phyloP scores from a whole-genome alignment of 2,329 filamentous ascomycete species.

The Talaromyces sp. region DNA sequence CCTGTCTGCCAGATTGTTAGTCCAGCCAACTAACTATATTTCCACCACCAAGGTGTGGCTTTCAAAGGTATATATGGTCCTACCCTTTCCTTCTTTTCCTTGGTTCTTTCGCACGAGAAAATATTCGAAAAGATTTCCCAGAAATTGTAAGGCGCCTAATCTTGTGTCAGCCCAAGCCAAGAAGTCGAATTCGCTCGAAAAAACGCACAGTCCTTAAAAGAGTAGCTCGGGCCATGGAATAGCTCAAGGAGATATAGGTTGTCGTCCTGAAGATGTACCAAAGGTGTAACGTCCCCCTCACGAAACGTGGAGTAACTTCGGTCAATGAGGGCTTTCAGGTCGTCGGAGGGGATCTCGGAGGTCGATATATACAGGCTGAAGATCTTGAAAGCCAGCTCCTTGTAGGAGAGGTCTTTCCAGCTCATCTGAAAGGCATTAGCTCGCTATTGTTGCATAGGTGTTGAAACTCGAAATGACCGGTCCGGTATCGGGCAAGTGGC shows the following conservation, averaged over 20 bases:
- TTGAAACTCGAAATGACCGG: not conserved
- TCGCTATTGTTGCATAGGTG: not conserved
- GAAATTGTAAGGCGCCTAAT: conserved; percentile 61
- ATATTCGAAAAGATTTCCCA: conserved; percentile 77
- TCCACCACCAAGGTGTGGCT: not conserved
- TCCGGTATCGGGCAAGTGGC: not conserved
- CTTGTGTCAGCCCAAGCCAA: not conserved
- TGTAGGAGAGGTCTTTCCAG: conserved; percentile 75
- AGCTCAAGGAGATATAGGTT: conserved; percentile 85
- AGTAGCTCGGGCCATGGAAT: conserved; percentile 92
- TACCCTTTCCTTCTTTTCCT: conserved; percentile 34
- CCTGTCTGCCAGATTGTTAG: conserved; percentile 40
- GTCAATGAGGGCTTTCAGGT: conserved; percentile 77
- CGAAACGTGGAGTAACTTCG: conserved; percentile 89
- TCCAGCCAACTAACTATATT: not conserved
- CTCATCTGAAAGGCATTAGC: conserved; percentile 32
- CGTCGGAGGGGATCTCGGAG: conserved; percentile 71
- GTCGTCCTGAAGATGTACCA: conserved; percentile 66
- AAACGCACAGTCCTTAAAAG: conserved; percentile 84
- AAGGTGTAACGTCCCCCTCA: conserved; percentile 68
- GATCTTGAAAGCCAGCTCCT: conserved; percentile 77
- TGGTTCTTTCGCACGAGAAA: conserved; percentile 41
- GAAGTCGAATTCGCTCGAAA: not conserved
- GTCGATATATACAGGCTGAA: conserved; percentile 82
- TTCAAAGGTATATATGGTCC: not conserved